Percentiles rank a stretch among this genome's conserved stretches.
phyloP scores from a whole-genome alignment of 1,284 basidiomycete species.

The Malassezia globosa region DNA sequence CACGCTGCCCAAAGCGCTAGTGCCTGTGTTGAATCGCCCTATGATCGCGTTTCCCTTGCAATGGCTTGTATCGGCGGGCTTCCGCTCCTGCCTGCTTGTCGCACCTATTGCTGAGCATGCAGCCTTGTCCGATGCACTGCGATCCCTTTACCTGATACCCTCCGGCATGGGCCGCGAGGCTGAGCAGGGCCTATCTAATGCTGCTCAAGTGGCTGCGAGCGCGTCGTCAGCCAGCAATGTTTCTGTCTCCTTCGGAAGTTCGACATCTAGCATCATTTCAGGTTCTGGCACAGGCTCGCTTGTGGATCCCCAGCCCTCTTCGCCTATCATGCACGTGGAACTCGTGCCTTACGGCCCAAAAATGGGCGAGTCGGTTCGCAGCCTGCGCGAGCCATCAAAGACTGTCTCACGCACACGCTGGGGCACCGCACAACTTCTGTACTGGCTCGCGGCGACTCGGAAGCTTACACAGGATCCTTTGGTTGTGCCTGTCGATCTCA shows the following conservation, averaged over 20 bases:
- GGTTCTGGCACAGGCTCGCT: slow-evolving; percentile 3
- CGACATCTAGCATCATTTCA: background rate
- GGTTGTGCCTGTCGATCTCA: slow-evolving; percentile 40
- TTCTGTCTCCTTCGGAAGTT: slow-evolving; percentile 23
- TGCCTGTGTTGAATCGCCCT: slow-evolving; percentile 43
- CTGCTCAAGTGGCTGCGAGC: slow-evolving; percentile 18
- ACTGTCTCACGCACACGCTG: slow-evolving; percentile 11
- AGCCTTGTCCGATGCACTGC: slow-evolving; percentile 30
- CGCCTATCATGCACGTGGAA: slow-evolving; percentile 29
- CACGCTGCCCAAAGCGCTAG: slow-evolving; percentile 36
- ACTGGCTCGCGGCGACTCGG: slow-evolving; percentile 42
- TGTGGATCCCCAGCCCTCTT: background rate
- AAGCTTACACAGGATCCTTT: slow-evolving; percentile 40
- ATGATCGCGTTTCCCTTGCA: slow-evolving; percentile 42
- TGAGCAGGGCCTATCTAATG: slow-evolving; percentile 5
- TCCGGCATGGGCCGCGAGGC: slow-evolving; percentile 19
- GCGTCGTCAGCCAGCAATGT: slow-evolving; percentile 25
- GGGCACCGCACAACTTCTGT: slow-evolving; percentile 41
- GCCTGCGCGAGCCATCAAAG: slow-evolving; percentile 5
- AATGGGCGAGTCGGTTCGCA: slow-evolving; percentile 15
- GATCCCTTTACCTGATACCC: slow-evolving; percentile 32
- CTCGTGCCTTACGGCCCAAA: slow-evolving; percentile 37
- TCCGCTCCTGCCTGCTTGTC: slow-evolving; percentile 34
- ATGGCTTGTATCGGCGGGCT: slow-evolving; percentile 34
- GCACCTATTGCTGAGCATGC: slow-evolving; percentile 37